Conservation (phyloP, 1,284 basidiomycete genomes). For the Malassezia globosa region DNA sequence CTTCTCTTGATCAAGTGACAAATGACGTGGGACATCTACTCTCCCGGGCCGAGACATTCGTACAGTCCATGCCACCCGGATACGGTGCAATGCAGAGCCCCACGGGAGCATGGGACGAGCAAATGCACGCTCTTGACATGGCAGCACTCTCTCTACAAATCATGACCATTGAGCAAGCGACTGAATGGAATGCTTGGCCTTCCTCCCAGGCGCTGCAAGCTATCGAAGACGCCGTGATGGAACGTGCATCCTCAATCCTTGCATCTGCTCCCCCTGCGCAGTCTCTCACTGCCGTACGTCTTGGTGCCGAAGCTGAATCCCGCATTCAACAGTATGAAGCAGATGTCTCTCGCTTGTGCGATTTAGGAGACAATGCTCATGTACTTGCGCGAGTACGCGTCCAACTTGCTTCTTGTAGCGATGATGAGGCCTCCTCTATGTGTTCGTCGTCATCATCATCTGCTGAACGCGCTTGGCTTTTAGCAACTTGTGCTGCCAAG, state of each 20-base stretch:
- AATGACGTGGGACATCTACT: background rate
- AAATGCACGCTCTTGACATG: background rate
- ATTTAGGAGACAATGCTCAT: slow-evolving; percentile 14
- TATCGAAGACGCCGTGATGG: background rate
- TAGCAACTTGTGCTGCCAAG: background rate
- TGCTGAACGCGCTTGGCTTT: slow-evolving; percentile 3
- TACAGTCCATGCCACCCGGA: background rate
- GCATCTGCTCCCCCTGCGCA: slow-evolving; percentile 8
- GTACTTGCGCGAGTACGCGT: slow-evolving; percentile 3
- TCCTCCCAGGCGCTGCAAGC: background rate
- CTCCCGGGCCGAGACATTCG: slow-evolving; percentile 2
- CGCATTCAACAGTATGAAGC: slow-evolving; percentile 1
- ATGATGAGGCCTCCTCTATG: background rate
- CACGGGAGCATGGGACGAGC: slow-evolving; percentile 9
- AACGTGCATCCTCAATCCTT: background rate
- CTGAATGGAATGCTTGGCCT: slow-evolving; percentile 1
- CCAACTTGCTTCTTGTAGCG: background rate
- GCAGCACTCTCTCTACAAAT: background rate
- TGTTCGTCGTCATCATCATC: no score
- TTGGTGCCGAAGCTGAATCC: slow-evolving; percentile 1
- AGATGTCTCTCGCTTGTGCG: slow-evolving; percentile 2
- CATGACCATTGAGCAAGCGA: slow-evolving; percentile 1
- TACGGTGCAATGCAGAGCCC: slow-evolving; percentile 15
- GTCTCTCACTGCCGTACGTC: slow-evolving; percentile 14
- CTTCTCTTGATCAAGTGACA: background rate